Base-by-base conservation (phyloP, 345 rosid genomes). In the Linum lewisii region DNA sequence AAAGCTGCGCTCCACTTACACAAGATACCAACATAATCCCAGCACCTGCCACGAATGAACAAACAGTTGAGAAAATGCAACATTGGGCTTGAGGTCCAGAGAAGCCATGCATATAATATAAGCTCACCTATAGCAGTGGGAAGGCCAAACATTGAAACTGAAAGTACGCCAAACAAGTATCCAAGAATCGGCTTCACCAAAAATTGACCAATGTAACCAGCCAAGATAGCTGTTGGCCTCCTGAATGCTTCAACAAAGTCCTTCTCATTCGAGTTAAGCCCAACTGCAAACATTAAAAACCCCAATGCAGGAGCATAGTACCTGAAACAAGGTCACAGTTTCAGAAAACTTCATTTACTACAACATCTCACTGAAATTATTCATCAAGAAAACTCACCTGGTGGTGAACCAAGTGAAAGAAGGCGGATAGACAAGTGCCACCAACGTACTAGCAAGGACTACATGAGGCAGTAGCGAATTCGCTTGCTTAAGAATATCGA, bases 241-340 rank as follows among this genome's bases (percentile, higher is more conserved):
- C 82, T 86, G 69, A 86, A 84, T 34, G 97, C 90, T 70, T 86
- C 89, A 19, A 89, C 68, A 73, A 92, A 92, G 69, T 92, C 99
- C 66, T 81, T 83, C 77, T 83, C 97, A 9, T 83, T 78, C 62
- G 97, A 88, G 71, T 86, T 92, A 65, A 89, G 81, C 51, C 99
- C 97, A 51, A 92, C 97, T 10, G 99, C 97, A 78, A 92, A 92
- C 97, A 92, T 92, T 86, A 89, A 70, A 78, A 88, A 89, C 19
- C 99, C 99, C 61, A 92, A 75, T 19, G 97, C 98, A 3, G 97
- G 94, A 14, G 89, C 97, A 45, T 88, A 92, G 77, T 86, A 92
- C 90, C 98, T 92, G 69, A 64, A 65, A 63, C 59, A 29, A 66
- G 62, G 44, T n/a, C 4, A 54, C 34, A n/a, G n/a, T 29, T 29